Base-by-base conservation (phyloP, 2,329 filamentous ascomycete species). In the Cytospora mali region DNA sequence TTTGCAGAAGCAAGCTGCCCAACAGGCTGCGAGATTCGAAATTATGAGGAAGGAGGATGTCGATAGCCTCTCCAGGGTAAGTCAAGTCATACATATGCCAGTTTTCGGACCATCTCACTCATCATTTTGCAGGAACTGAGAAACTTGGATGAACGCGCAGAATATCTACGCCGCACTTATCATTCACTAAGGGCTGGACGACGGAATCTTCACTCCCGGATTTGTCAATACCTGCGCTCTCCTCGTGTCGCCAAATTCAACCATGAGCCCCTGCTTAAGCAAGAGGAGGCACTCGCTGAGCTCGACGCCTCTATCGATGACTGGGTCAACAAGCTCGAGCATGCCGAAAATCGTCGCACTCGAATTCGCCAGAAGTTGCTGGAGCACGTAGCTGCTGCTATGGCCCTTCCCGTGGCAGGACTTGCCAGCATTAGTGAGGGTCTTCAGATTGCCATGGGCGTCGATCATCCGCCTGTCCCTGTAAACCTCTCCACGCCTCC, bases 221-320 rank as follows among this genome's bases (percentile, higher is more conserved):
- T 93, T 76, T 91, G 91, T 75, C 86, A 88, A 59, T 92, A 92
- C 70, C 82, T 93, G 11, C 88, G 89, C 56, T 89, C 88, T 21
- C 87, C 89, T 10, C 85, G 89, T 33, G 84, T 85, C 6, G 85
- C 88, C 61, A 88, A 85, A 67, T 92, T 93, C 73, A 91, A 87
- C 67, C 83, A 88, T 66, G 89, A 93, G 65, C 87, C 87, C 23
- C 85, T 94, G 73, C 80, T 93, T 49, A 91, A 89, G 76, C 90
- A 93, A 72, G 90, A 93, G 73, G 90, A 93, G 74, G 89, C 89
- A 1, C 80, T 94, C 13, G 85, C 87, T 1, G 90, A 93, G 73
- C 83, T 94, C 7, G 90, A 94, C 71, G 78, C 82, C 18, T 90
- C 88, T 3, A 93, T 94, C 66, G 91, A 93, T 69, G 89, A 92